Evolutionary conservation across 331 rosid genomes (phyloP).

Genomic region (Pyracantha coccinea): DNA sequence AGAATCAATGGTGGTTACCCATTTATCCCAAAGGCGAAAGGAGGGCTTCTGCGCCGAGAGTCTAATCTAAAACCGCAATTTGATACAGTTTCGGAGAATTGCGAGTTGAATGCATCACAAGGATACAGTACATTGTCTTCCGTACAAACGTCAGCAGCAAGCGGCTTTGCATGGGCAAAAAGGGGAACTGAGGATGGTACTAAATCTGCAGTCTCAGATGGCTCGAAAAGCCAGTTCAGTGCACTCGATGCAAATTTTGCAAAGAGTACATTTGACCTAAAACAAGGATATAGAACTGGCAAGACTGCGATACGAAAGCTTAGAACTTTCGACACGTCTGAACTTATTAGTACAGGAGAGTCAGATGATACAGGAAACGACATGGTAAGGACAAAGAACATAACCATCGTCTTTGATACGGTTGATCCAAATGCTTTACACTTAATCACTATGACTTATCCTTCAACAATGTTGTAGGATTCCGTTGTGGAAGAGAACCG

Average conservation of each 20-base stretch:
- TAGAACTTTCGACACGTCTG: slow-evolving; percentile 45
- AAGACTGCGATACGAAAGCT: slow-evolving; percentile 20
- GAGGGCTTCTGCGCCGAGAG: slow-evolving; percentile 30
- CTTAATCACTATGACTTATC: background rate
- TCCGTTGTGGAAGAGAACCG: slow-evolving; percentile 16
- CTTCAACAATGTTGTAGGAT: slow-evolving; percentile 21
- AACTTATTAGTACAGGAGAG: background rate
- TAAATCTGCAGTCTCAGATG: slow-evolving; percentile 72
- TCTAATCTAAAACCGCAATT: slow-evolving; percentile 23
- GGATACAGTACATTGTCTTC: slow-evolving; percentile 36
- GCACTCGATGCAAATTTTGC: slow-evolving; percentile 78
- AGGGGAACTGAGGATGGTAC: slow-evolving; percentile 45
- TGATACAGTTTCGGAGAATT: slow-evolving; percentile 50
- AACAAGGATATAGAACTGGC: slow-evolving; percentile 15
- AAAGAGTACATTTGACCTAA: slow-evolving; percentile 37
- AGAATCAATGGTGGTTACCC: slow-evolving; percentile 27
- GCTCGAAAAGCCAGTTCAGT: slow-evolving; percentile 78
- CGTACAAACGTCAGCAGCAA: slow-evolving; percentile 40
- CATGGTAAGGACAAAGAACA: slow-evolving; percentile 19
- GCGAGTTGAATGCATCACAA: slow-evolving; percentile 22
- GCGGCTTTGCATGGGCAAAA: slow-evolving; percentile 68
- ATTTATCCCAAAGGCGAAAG: slow-evolving; percentile 25
- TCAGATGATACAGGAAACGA: slow-evolving; percentile 4
- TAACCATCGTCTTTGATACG: background rate
- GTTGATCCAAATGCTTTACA: background rate